Evolutionary conservation across 176 grass and related monocot species (phyloP), one percentile per base, ranked within the genome.

Genomic region (Bothriochloa decipiens): DNA sequence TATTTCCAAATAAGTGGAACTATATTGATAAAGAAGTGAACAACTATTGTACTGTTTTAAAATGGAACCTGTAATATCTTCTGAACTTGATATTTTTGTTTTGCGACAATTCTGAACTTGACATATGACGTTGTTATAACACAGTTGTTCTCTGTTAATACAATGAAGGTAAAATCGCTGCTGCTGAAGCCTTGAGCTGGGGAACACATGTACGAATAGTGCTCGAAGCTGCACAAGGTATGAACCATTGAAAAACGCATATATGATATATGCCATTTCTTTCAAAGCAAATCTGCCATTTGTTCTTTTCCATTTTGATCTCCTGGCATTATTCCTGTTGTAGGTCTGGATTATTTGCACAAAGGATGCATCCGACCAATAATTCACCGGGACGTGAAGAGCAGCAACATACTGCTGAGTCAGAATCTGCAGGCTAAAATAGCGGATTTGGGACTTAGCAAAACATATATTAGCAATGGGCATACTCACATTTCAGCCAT

Each of bases 321-420:
- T 13, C 61, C 8, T 82, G 39, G 16, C 52, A 76, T 64, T n/a
- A 1, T 16, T 68, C 16, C 9, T 40, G 20, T 40, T 39, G 9
- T 11, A 94, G 86, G 85, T 16, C 17, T 94, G 82, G 92, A 88
- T 25, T 91, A 91, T 75, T 43, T 94, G 73, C 88, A 94, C 68
- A 86, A 68, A 6, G 68, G 83, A 47, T 88, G 85, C 7, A 28
- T 45, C 1, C 41, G 62, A 8, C 81, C 77, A 5, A 84, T 91
- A 75, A 53, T 91, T 49, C 91, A 94, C 28, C 72, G 86, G 84
- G 88, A 91, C 62, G 53, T 89, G 36, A 94, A 94, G 79, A 73
- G 79, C 1, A 72, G 70, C 18, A 94, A 91, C 79, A 91, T 91
- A 67, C 88, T 91, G 22, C 66, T 94, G 25, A 73, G 58, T 15